Conservation (phyloP, 1,284 basidiomycete species). For the Singerocomus rubriflavus region DNA sequence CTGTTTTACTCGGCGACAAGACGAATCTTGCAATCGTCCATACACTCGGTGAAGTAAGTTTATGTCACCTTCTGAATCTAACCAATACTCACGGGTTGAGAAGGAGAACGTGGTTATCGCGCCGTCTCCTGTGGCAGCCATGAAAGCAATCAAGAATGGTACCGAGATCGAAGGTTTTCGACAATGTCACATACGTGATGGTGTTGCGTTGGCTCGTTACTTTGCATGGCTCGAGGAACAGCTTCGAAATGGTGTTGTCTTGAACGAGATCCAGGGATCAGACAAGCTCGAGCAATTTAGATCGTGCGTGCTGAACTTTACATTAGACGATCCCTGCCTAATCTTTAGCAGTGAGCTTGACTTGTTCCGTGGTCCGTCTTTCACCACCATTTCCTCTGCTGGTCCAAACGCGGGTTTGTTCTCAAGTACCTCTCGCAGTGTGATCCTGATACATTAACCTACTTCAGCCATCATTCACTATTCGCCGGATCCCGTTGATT, state of each 20-base stretch:
- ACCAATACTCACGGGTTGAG: constrained; percentile 1
- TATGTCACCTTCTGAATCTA: not conserved
- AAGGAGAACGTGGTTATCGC: constrained; percentile 58
- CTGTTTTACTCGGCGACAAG: constrained; percentile 67
- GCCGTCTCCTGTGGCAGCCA: constrained; percentile 74
- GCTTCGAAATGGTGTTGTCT: constrained; percentile 57
- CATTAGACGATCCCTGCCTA: constrained; percentile 2
- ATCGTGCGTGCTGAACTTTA: constrained; percentile 49
- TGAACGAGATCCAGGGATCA: constrained; percentile 84
- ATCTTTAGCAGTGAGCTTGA: constrained; percentile 55
- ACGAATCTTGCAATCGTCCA: constrained; percentile 78
- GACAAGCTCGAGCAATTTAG: constrained; percentile 78
- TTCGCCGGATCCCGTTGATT: constrained; percentile 71
- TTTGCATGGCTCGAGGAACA: constrained; percentile 95
- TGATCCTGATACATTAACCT: not conserved
- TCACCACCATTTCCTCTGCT: constrained; percentile 89
- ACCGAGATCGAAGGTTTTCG: constrained; percentile 90
- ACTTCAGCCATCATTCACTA: constrained; percentile 90
- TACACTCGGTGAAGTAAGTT: constrained; percentile 62
- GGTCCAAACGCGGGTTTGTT: constrained; percentile 80
- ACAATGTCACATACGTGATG: constrained; percentile 86
- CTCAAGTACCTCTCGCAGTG: not conserved
- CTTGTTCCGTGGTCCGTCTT: constrained; percentile 85
- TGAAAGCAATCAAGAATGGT: constrained; percentile 90
- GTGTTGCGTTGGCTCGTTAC: constrained; percentile 82